phyloP scores from a whole-genome alignment of 106 monocot species.

The Posidonia australis region DNA sequence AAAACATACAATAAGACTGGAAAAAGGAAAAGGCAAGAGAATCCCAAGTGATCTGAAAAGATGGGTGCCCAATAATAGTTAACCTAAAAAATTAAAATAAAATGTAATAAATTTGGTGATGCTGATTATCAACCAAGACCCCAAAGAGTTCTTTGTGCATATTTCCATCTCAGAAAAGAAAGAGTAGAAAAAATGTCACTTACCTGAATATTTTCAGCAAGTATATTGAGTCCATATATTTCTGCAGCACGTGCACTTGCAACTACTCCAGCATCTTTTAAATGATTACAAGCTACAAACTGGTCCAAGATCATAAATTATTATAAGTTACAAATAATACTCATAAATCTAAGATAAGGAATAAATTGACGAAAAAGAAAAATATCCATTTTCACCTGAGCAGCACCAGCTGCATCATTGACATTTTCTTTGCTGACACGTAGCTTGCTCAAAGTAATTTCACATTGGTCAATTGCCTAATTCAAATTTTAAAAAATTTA shows the following conservation, averaged over 20 bases:
- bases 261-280: conserved; percentile 59
- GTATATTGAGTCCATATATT: conserved; percentile 58
- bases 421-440: conserved; percentile 40
- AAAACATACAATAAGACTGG: no score
- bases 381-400: conserved; percentile 30
- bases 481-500: background rate
- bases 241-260: conserved; percentile 61
- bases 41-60: no score
- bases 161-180: no score
- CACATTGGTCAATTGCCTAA: conserved; percentile 72
- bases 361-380: conserved; percentile 1
- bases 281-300: conserved; percentile 37
- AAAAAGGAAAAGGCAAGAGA: no score
- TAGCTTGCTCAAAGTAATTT: conserved; percentile 29
- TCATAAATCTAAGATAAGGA: background rate
- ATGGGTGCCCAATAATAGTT: no score
- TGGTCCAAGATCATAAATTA: conserved; percentile 10
- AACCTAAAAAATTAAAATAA: no score
- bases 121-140: no score
- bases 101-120: no score
- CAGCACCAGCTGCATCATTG: conserved; percentile 65
- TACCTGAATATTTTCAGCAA: conserved; percentile 56
- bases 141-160: no score
- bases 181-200: background rate
- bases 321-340: background rate